A percentile compares a stretch with the other conserved stretches of the same genome.
Conservation (phyloP, 1,284 basidiomycete species). For the Ceratobasidium sp. region DNA sequence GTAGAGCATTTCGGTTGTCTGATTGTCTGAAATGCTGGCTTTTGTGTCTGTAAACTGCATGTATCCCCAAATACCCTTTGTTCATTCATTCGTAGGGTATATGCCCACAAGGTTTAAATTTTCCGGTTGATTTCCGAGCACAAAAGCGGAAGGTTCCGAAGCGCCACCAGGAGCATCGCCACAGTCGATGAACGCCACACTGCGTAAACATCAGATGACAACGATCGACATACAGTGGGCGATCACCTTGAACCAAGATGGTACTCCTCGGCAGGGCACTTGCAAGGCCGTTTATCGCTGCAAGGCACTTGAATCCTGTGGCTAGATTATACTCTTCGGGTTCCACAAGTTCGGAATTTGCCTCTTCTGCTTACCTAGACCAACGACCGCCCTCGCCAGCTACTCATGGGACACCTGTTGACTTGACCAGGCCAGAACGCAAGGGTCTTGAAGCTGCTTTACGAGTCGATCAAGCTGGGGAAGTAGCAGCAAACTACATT, state of each 20-base stretch:
- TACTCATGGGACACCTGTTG: conserved; percentile 29
- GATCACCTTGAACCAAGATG: conserved; percentile 7
- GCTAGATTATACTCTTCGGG: background rate
- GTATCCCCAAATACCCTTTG: conserved; percentile 19
- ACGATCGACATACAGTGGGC: too few species aligned
- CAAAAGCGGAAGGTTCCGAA: too few species aligned
- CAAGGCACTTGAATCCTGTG: background rate
- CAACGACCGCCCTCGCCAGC: conserved; percentile 7
- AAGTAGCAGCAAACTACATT: conserved; percentile 93
- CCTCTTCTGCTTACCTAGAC: conserved; percentile 21
- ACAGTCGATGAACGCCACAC: too few species aligned
- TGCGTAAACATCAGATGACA: too few species aligned
- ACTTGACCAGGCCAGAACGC: conserved; percentile 55
- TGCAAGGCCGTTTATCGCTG: background rate
- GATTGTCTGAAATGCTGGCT: background rate
- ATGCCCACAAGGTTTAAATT: too few species aligned
- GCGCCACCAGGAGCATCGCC: too few species aligned
- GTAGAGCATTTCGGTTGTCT: background rate
- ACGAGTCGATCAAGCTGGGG: conserved; percentile 91
- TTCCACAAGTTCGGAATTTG: background rate
- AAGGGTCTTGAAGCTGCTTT: conserved; percentile 70
- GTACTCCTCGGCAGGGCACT: background rate
- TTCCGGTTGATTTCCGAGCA: too few species aligned
- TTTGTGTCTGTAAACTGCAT: too few species aligned
- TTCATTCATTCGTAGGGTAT: too few species aligned